Evolutionary conservation across 805 yeast species (phyloP), one percentile per base, ranked within the genome.

Genomic region (Nadsonia fulvescens): DNA sequence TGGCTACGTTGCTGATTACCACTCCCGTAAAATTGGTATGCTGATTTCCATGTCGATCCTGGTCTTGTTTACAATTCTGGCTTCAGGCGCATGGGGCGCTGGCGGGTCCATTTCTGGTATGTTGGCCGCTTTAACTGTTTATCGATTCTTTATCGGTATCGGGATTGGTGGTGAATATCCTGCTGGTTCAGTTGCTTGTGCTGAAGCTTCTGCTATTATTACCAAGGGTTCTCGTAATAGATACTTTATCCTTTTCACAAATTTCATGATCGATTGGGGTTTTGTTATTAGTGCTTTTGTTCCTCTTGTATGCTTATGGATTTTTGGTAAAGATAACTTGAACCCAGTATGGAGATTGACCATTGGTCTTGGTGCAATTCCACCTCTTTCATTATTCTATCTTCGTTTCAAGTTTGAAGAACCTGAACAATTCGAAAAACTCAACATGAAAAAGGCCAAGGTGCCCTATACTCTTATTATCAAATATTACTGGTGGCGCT

Each of bases 161-260:
- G 91, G 83, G 41, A 77, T 86, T 39, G 96, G 96, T 40, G 83
- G 91, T 25, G 96, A 83, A 53, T 83, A 83, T 46, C 93, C 94
- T 24, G 74, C 91, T 8, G 83, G 93, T 23, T 74, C 93, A 6
- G 86, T 83, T 11, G 91, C 92, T 18, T 79, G 91, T 38, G 82
- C 94, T 15, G 95, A 83, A 51, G 89, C 91, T 20, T 70, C 91
- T 23, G 70, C 76, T 30, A 53, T 66, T 34, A 55, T 82, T 39
- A 77, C 83, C 10, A 61, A 68, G n/a, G 92, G 92, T 31, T 61
- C 63, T 33, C 73, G 95, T 57, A 81, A 83, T 54, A 63, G 94
- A 47, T 82, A 75, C 60, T 82, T 83, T 44, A 64, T 71, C 29
- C 70, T 82, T 77, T 83, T 82, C 51, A 82, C 95, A 21, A 76